Base-by-base conservation (phyloP, 495 filamentous ascomycete species). In the Pyrenopolyporus hunteri region DNA sequence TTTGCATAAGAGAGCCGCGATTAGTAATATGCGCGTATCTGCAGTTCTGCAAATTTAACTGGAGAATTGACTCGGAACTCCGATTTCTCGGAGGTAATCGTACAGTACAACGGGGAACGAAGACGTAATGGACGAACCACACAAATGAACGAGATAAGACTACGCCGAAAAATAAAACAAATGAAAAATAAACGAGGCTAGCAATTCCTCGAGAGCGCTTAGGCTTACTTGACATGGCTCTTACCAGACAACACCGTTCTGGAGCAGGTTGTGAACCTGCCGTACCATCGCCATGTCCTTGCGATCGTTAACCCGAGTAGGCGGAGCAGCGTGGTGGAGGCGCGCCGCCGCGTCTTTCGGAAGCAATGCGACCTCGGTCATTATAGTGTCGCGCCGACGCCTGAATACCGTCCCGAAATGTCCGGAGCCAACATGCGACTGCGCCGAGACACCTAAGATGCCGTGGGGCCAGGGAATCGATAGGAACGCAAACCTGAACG, bases 401-500 rank as follows among this genome's bases (percentile, higher is more conserved):
- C 28, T 86, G 45, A 82, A 81, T 13, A 77, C 83, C 1, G 82
- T 82, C 10, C 75, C 85, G 56, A 76, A 72, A 60, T 94, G 90
- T 70, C 90, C 91, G 4, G 79, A 85, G 3, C 82, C 90, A 57
- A 88, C 81, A 59, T 93, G 89, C 73, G 60, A 80, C 10, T 95
- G 91, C 71, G 82, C 87, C 1, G 65, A 82, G 2, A 88, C 84
- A 1, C 87, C 87, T 5, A 57, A 70, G 7, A 81, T 87, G 70
- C 91, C 92, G 2, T 74, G 79, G 3, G 85, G 81, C 1, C 74
- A 93, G n/a, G 82, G 85, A 10, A 94, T 97, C 57, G 92, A 97
- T 71, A 80, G 82, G 60, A 72, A 82, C 26, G 85, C 83, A 47
- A 74, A 82, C 2, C 72, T 98, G 37, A 86, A 85, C 66, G 86